Conservation (phyloP, 2,329 filamentous ascomycete genomes). For the Coniochaeta hoffmannii region DNA sequence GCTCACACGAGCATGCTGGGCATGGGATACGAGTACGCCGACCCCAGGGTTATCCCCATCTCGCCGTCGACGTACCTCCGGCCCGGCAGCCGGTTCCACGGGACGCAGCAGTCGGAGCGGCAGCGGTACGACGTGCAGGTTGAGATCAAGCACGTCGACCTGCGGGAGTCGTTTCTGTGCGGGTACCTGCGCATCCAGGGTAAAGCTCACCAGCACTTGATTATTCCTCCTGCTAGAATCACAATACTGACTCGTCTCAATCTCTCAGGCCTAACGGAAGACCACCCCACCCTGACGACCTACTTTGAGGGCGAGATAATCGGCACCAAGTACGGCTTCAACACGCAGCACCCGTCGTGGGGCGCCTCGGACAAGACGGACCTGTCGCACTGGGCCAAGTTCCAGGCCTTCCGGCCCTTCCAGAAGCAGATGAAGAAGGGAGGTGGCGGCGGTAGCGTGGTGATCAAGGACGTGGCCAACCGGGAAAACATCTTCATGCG, state of each 20-base stretch:
- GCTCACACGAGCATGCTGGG: conserved; percentile 25
- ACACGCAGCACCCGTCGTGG: conserved; percentile 83
- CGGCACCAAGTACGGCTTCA: conserved; percentile 88
- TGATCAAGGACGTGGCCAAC: conserved; percentile 65
- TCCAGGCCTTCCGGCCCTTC: conserved; percentile 77
- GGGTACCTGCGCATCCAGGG: conserved; percentile 95
- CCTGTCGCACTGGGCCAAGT: conserved; percentile 86
- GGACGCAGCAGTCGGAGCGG: conserved; percentile 87
- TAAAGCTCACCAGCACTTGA: conserved; percentile 24
- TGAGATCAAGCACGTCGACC: conserved; percentile 92
- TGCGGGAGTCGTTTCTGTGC: conserved; percentile 88
- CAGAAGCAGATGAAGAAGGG: conserved; percentile 50
- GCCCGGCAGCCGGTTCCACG: conserved; percentile 79
- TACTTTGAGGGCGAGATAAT: conserved; percentile 99
- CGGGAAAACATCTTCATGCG: conserved; percentile 94
- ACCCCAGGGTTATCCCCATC: conserved; percentile 55
- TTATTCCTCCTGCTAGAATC: conserved; percentile 4
- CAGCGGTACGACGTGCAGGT: conserved; percentile 95
- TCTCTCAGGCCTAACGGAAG: conserved; percentile 72
- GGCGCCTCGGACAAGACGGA: conserved; percentile 89
- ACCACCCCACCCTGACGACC: conserved; percentile 94
- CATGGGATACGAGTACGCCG: conserved; percentile 17
- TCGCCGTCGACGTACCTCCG: conserved; percentile 82
- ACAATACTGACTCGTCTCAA: background rate
- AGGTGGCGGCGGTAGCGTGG: conserved; percentile 30